These are phyloP conservation scores for Suhomyces yuchorum DNA, from an alignment of 1,139 yeast genomes.

Conservation along the genomic window DNA sequence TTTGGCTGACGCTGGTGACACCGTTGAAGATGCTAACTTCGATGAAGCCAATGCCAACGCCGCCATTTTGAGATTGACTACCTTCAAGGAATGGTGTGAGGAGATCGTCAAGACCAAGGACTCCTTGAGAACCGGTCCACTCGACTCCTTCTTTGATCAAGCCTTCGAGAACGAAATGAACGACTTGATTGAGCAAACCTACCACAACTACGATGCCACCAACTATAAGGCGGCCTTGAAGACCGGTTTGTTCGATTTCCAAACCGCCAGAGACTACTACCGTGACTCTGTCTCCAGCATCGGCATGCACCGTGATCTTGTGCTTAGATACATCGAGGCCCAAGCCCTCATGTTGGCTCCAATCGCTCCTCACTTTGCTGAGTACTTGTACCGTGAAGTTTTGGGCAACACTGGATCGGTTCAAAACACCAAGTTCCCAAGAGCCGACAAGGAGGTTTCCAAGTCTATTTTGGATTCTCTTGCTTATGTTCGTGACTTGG, in stretches of 20 bases:
- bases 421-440: conserved; percentile 80
- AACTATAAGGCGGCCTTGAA: conserved; percentile 89
- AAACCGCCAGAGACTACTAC: conserved; percentile 92
- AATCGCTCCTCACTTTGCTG: conserved; percentile 94
- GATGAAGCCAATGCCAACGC: conserved; percentile 97
- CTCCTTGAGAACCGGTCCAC: conserved; percentile 69
- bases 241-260: conserved; percentile 90
- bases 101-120: conserved; percentile 57
- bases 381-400: conserved; percentile 82
- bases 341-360: conserved; percentile 89
- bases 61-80: conserved; percentile 89
- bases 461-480: conserved; percentile 65
- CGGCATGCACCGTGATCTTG: conserved; percentile 84
- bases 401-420: conserved; percentile 61
- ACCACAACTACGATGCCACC: conserved; percentile 68
- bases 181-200: conserved; percentile 70
- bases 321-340: conserved; percentile 76
- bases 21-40: conserved; percentile 96
- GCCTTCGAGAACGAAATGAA: conserved; percentile 97
- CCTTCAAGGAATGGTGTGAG: conserved; percentile 95
- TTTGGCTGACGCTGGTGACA: conserved; percentile 97
- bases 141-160: conserved; percentile 69
- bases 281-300: conserved; percentile 71
- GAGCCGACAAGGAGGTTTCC: conserved; percentile 65
- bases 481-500: conserved; percentile 71